Percentiles rank a stretch among this genome's conserved stretches.
phyloP scores from a whole-genome alignment of 495 filamentous ascomycete species.

The Jackrogersella minutella region DNA sequence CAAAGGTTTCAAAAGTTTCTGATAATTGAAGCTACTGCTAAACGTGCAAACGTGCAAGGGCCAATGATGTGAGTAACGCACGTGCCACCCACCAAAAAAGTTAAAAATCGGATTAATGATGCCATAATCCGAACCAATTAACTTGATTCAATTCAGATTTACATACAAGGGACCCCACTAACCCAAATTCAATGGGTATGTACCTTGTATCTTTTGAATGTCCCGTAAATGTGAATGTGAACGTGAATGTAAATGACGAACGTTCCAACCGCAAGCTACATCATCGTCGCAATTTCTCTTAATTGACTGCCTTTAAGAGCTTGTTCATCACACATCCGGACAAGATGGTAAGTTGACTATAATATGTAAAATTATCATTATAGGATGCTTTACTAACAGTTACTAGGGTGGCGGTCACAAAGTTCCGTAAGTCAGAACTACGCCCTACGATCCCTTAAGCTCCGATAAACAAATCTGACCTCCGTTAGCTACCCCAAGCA shows the following conservation, averaged over 20 bases:
- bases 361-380: too few relatives aligned
- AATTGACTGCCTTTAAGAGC: constrained; percentile 29
- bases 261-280: constrained; percentile 5
- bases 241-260: background rate
- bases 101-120: constrained; percentile 38
- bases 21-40: constrained; percentile 25
- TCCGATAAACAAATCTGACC: constrained; percentile 20
- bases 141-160: constrained; percentile 15
- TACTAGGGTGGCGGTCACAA: constrained; percentile 76
- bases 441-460: constrained; percentile 4
- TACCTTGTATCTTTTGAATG: background rate
- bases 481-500: constrained; percentile 89
- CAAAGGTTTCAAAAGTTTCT: too few relatives aligned
- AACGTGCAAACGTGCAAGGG: constrained; percentile 9
- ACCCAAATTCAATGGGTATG: too few relatives aligned
- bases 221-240: background rate
- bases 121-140: constrained; percentile 23
- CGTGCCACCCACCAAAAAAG: constrained; percentile 10
- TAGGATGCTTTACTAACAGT: constrained; percentile 48
- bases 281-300: constrained; percentile 30
- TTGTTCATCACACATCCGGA: constrained; percentile 37
- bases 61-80: constrained; percentile 41
- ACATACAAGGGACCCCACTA: too few relatives aligned
- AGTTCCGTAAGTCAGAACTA: constrained; percentile 74
- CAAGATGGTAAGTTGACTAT: constrained; percentile 51